Percentiles rank a stretch among this genome's conserved stretches.
These are phyloP conservation scores for Gymnopilus junonius DNA, from an alignment of 768 basidiomycete species.

Conservation along the genomic window DNA sequence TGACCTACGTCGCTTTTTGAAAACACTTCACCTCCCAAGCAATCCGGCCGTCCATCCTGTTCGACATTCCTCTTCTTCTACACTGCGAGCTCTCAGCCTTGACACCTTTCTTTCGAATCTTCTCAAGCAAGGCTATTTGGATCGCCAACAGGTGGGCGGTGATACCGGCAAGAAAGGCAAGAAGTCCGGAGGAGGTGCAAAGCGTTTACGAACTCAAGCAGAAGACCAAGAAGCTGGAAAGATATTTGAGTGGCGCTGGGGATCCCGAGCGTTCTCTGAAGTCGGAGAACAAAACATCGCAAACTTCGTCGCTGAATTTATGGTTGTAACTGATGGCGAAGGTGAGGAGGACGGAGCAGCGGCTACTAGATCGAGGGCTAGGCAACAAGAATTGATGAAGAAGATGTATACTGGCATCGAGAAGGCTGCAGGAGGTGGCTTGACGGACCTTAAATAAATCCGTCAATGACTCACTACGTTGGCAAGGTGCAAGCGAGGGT, in stretches of 20 bases:
- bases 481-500: no score
- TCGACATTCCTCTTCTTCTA: conserved; percentile 53
- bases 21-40: conserved; percentile 65
- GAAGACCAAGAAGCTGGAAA: conserved; percentile 42
- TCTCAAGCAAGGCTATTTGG: conserved; percentile 77
- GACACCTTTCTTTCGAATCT: conserved; percentile 70
- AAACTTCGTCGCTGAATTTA: conserved; percentile 80
- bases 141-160: conserved; percentile 61
- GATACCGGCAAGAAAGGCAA: conserved; percentile 43
- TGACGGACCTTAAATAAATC: conserved; percentile 43
- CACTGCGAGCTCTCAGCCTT: conserved; percentile 55
- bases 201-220: conserved; percentile 48
- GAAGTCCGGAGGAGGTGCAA: conserved; percentile 52
- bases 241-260: conserved; percentile 86
- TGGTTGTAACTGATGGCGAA: conserved; percentile 50
- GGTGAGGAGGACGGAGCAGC: conserved; percentile 37
- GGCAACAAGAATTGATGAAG: conserved; percentile 42
- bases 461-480: no score
- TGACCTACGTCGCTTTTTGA: conserved; percentile 73
- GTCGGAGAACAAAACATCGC: conserved; percentile 80
- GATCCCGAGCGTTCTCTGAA: conserved; percentile 77
- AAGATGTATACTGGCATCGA: conserved; percentile 60
- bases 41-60: conserved; percentile 42
- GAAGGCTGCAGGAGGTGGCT: conserved; percentile 64
- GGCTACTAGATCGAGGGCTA: conserved; percentile 21